Conservation (phyloP, 768 basidiomycete species). For the Arthromyces matolae region DNA sequence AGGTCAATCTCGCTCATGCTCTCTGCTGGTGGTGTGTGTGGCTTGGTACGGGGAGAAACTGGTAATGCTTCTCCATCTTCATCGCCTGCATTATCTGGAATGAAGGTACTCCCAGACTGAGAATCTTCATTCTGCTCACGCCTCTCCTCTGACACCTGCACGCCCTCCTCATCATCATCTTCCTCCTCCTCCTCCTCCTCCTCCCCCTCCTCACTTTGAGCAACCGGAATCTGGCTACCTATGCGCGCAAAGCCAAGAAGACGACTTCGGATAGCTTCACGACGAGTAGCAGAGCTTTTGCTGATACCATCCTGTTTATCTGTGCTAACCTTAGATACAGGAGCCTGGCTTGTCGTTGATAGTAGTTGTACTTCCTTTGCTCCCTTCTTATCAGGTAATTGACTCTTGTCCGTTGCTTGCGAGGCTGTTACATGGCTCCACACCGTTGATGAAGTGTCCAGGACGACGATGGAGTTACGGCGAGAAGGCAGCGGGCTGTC, state of each 20-base stretch:
- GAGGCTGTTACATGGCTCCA: slow-evolving; percentile 30
- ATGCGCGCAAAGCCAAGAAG: slow-evolving; percentile 52
- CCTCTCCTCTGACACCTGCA: neutral
- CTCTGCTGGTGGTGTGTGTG: no score
- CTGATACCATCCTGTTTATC: no score
- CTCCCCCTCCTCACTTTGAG: slow-evolving; percentile 20
- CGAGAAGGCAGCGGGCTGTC: neutral
- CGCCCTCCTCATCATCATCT: slow-evolving; percentile 7
- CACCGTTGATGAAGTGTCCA: slow-evolving; percentile 48
- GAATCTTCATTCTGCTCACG: neutral
- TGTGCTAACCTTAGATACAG: no score
- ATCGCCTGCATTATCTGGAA: no score
- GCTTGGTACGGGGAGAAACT: no score
- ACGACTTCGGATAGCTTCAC: slow-evolving; percentile 40
- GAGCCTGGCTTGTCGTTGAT: slow-evolving; percentile 15
- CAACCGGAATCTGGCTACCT: slow-evolving; percentile 34
- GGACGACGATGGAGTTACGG: slow-evolving; percentile 25
- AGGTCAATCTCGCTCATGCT: no score
- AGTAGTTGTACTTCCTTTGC: neutral
- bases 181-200: slow-evolving; percentile 20
- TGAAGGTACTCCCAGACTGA: no score
- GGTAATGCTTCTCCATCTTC: no score
- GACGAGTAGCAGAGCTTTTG: neutral
- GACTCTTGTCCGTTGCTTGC: neutral
- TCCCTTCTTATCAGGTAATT: neutral